Percentiles rank a stretch among this genome's conserved stretches.
Conservation (phyloP, 257 asterid genomes). For the Przewalskia tangutica region DNA sequence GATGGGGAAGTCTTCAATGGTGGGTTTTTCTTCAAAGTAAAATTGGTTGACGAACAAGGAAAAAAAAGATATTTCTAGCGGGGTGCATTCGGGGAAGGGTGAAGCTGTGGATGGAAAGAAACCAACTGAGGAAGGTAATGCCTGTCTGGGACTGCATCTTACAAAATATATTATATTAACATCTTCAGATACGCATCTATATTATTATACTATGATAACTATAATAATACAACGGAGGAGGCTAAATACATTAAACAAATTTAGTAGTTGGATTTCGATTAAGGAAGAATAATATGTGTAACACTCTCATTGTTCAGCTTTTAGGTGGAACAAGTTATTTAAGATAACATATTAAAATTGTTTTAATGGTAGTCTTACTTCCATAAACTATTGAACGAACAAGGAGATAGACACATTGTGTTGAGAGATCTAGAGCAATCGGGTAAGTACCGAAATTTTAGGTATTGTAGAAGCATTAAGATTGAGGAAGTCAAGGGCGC, state of each 20-base stretch:
- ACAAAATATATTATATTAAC: neutral
- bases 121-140: conserved; percentile 2
- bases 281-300: neutral
- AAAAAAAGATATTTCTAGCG: neutral
- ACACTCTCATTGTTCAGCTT: neutral
- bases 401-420: too few relatives aligned
- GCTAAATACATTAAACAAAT: neutral
- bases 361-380: too few relatives aligned
- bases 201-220: too few relatives aligned
- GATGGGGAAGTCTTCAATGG: conserved; percentile 2
- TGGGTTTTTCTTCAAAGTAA: neutral
- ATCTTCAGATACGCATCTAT: too few relatives aligned
- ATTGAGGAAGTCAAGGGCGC: too few relatives aligned
- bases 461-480: too few relatives aligned
- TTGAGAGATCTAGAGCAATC: too few relatives aligned
- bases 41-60: neutral
- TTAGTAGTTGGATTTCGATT: neutral
- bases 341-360: too few relatives aligned
- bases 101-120: neutral
- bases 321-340: neutral
- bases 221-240: neutral
- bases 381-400: too few relatives aligned
- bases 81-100: neutral
- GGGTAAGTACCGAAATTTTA: too few relatives aligned
- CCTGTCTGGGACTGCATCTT: neutral